Evolutionary conservation across 73 alveolate species (phyloP).

Genomic region (Uronychia binucleata): DNA sequence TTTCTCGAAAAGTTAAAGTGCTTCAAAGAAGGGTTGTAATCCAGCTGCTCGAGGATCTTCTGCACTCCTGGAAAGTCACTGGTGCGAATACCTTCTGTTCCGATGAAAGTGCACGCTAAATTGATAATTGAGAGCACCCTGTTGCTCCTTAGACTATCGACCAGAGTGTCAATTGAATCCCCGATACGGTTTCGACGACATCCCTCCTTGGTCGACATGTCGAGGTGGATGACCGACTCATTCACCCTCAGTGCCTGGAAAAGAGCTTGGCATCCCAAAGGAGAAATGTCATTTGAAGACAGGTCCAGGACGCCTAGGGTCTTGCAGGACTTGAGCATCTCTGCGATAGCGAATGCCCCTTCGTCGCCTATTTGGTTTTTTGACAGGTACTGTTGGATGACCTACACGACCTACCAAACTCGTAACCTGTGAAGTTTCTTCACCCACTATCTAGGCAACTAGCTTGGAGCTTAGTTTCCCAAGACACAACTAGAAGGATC

Average conservation of each 20-base stretch:
- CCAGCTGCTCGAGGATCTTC: not conserved
- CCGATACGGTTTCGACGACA: constrained; percentile 26
- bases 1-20: not conserved
- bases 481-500: not conserved
- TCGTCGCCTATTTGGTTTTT: constrained; percentile 29
- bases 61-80: not conserved
- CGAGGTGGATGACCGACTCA: constrained; percentile 28
- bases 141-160: not conserved
- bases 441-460: not conserved
- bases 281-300: constrained; percentile 41
- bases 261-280: constrained; percentile 24
- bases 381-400: not conserved
- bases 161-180: not conserved
- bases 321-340: constrained; percentile 15
- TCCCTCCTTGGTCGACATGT: constrained; percentile 39
- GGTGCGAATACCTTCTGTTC: not conserved
- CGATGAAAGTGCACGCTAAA: not conserved
- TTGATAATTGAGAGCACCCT: not conserved
- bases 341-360: constrained; percentile 19
- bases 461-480: not conserved
- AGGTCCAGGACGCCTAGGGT: constrained; percentile 12
- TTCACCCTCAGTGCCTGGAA: constrained; percentile 13
- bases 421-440: not conserved
- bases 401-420: not conserved
- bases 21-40: not conserved